Base-by-base conservation (phyloP, 106 monocot species). In the Dendrobium huoshanense region DNA sequence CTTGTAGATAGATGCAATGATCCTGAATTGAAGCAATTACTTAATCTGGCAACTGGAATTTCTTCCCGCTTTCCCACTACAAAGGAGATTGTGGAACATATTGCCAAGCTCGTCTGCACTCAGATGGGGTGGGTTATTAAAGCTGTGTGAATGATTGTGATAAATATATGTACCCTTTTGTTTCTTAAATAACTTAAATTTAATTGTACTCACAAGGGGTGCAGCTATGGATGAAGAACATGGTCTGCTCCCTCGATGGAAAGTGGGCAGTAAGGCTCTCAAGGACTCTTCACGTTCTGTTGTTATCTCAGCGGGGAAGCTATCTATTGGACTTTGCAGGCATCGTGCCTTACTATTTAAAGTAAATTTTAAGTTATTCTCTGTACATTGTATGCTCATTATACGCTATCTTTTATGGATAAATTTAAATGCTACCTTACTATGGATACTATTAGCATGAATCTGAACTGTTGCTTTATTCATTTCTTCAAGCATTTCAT, bases 321-420 rank as follows among this genome's bases (percentile, higher is more conserved):
- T 98, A 67, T 84, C 91, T 56, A 81, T 86, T 80, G 98, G 98
- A 79, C 89, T 95, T 59, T 98, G 98, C 84, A 89, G 88, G 70
- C 98, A 98, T 59, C 94, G 98, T 51, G 86, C 92, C 11, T 78
- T 98, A 79, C 79, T 98, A 18, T 98, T 95, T 81, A 98, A 98
- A 88, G 98, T 98, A 88, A 75, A 41, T 41, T 76, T 61, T 31
- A 19, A 16, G 37, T n/a, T 73, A 31, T 58, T 18, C 40, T 79
- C 31, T 82, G 37, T 59, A 44, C 67, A 55, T 77, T 73, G 2
- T 68, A 67, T 27, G 25, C 67, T 51, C 42, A 67, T 47, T 27
- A 31, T 47, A 72, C 17, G 47, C 56, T 68, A n/a, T 33, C 40
- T 25, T 31, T 70, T 70, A 67, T 33, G 67, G 45, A 16, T 67